Conservation (phyloP, 2,329 filamentous ascomycete genomes). For the Beauveria pseudobassiana region DNA sequence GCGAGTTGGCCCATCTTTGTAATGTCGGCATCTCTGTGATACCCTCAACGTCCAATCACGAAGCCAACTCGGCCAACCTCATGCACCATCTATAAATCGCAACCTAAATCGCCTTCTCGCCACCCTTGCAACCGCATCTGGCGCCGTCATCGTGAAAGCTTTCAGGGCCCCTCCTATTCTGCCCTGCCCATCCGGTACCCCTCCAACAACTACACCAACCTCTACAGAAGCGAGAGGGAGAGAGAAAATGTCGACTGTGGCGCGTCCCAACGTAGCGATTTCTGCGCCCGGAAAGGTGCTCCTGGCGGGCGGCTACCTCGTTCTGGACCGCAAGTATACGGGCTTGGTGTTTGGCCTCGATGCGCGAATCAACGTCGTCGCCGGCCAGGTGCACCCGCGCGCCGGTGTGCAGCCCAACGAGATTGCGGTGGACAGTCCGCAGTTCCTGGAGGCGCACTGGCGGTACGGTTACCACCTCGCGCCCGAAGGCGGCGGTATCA, state of each 20-base stretch:
- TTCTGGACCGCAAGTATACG: slow-evolving; percentile 80
- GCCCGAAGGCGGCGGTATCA: slow-evolving; percentile 68
- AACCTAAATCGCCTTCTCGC: not conserved
- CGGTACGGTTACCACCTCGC: slow-evolving; percentile 70
- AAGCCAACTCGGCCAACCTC: not conserved
- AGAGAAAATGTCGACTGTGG: not conserved
- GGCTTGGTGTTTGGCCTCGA: slow-evolving; percentile 64
- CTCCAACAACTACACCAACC: not conserved
- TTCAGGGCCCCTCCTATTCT: not conserved
- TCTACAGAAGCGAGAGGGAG: not conserved
- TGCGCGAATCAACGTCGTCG: slow-evolving; percentile 59
- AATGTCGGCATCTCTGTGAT: not conserved
- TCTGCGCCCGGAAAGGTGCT: slow-evolving; percentile 96
- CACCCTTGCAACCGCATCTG: not conserved
- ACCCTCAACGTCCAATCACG: not conserved
- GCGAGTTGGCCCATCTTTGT: not conserved
- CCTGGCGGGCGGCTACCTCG: slow-evolving; percentile 88
- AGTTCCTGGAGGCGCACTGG: slow-evolving; percentile 85
- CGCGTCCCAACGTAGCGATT: slow-evolving; percentile 47
- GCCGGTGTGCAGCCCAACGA: slow-evolving; percentile 59
- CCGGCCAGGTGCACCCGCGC: slow-evolving; percentile 48
- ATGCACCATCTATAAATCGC: not conserved
- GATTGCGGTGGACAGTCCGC: slow-evolving; percentile 83
- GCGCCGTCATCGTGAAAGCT: not conserved
- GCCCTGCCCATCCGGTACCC: not conserved